Base-by-base conservation (phyloP, 2,329 filamentous ascomycete genomes). In the Tolypocladium tundrense region DNA sequence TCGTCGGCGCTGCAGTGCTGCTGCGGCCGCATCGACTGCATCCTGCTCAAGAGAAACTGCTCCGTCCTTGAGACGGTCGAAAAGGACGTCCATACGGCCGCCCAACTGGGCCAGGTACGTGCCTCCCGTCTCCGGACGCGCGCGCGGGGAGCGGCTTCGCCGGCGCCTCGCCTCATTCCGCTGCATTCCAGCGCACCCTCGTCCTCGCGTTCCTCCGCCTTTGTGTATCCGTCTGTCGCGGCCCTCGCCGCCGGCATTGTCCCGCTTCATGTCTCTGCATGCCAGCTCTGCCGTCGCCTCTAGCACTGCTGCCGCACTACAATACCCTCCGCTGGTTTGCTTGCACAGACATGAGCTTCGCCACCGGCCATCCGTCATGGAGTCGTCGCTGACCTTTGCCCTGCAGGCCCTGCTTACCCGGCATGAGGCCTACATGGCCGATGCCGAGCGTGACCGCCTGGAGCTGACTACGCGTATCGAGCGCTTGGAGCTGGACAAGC, bases 401-500 rank as follows among this genome's bases (percentile, higher is more conserved):
- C 73, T 88, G 59, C 86, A 97, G 94, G 91, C 91, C 60, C 81
- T 99, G 58, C 84, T 99, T 48, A 85, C 88, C 63, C 88, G 93
- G 67, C 92, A 99, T 82, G 92, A 97, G 78, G 86, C 89, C 60
- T 97, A 96, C 74, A 93, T 97, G 81, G 87, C 87, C 65, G 91
- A 96, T 72, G 91, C 92, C 60, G 91, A 96, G 77, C 85, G 86
- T 65, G 91, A 97, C 70, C 88, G 92, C 60, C 77, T 80, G 60
- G 83, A 87, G 60, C 85, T 97, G 74, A 81, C 83, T 51, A 73
- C 77, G 53, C 88, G 83, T 61, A 91, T 97, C 69, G 86, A 88
- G 65, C 80, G 80, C 62, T 79, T 99, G 56, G 90, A 96, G 74
- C 73, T 73, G 66, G 83, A 85, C 65, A 96, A 96, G 75, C 79